Evolutionary conservation across 1,139 yeast genomes (phyloP).

Genomic region (Pichia sp.): DNA sequence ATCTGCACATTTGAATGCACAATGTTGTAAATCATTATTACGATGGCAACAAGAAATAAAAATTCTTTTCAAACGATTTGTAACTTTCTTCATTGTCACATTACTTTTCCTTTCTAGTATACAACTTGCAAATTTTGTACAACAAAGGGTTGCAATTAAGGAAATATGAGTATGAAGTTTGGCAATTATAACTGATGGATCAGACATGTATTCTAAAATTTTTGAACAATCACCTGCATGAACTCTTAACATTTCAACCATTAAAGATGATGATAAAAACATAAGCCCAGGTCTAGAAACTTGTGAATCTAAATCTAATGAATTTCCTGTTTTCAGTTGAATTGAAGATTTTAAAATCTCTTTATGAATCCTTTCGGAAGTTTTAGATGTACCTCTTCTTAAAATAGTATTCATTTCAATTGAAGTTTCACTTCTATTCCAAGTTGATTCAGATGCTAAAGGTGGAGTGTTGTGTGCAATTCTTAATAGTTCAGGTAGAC

Average conservation of each 20-base stretch:
- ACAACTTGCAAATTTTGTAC: slow-evolving; percentile 46
- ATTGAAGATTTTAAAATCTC: slow-evolving; percentile 34
- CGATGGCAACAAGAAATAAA: slow-evolving; percentile 74
- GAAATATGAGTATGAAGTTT: slow-evolving; percentile 70
- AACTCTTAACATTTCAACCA: slow-evolving; percentile 74
- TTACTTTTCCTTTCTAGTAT: slow-evolving; percentile 27
- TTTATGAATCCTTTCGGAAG: slow-evolving; percentile 71
- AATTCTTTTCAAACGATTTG: slow-evolving; percentile 64
- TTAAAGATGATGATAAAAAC: slow-evolving; percentile 78
- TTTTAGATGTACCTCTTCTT: slow-evolving; percentile 83
- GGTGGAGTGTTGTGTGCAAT: slow-evolving; percentile 92
- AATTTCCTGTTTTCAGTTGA: slow-evolving; percentile 16
- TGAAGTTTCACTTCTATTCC: slow-evolving; percentile 86
- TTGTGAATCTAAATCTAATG: slow-evolving; percentile 34
- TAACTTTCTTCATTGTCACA: slow-evolving; percentile 56
- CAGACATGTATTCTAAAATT: slow-evolving; percentile 70
- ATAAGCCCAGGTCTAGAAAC: slow-evolving; percentile 75
- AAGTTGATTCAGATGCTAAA: slow-evolving; percentile 77
- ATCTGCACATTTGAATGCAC: slow-evolving; percentile 78
- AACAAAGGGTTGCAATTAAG: slow-evolving; percentile 54
- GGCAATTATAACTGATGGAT: slow-evolving; percentile 69
- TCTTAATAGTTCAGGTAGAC: slow-evolving; percentile 46
- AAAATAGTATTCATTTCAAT: slow-evolving; percentile 87
- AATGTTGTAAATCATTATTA: slow-evolving; percentile 64
- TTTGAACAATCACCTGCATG: slow-evolving; percentile 77